Base-by-base conservation (phyloP, 2,329 filamentous ascomycete species). In the Diaporthe citriasiana region DNA sequence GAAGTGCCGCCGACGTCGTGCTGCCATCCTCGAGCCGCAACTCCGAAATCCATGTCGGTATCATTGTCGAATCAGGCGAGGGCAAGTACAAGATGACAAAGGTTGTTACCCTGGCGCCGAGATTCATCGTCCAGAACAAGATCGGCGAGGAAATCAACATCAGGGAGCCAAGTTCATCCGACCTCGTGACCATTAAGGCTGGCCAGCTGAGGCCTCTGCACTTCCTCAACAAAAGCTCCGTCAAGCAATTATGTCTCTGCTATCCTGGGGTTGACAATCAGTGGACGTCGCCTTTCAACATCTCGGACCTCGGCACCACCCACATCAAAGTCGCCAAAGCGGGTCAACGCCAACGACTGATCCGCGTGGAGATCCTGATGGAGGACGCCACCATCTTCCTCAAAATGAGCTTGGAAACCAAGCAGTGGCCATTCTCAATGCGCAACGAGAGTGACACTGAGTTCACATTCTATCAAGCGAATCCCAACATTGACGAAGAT, bases 31-130 rank as follows among this genome's bases (percentile, higher is more conserved):
- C 89, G 2, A 89, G 89, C 55, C 92, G 90, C 56, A 89, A 88
- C 73, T 92, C 92, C 3, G 97, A 99, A 82, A 95, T 98, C 79
- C 95, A 98, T 79, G 89, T 97, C 9, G 97, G 97, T 60, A 91
- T 99, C 65, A 96, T 93, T 1, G 93, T 99, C 40, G 91, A 94
- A 73, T 93, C 97, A 73, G 97, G 97, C 15, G 93, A 98, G 79
- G 97, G 97, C 79, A 99, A 99, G 84, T 99, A 98, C 86, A 98
- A 98, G 83, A 88, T 99, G 87, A 97, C 95, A 25, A 98, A 98
- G 85, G 93, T 98, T 17, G 94, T 99, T 35, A 98, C 95, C 0
- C 90, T 99, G 53, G 92, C 97, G 0, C 97, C 97, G 35, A 91
- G 97, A 33, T 99, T 98, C 80, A 93, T 99, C 71, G 87, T 99